A percentile compares a stretch with the other conserved stretches of the same genome.
These are phyloP conservation scores for Carex cristatella DNA, from an alignment of 176 grass and related monocot species.

Conservation along the genomic window DNA sequence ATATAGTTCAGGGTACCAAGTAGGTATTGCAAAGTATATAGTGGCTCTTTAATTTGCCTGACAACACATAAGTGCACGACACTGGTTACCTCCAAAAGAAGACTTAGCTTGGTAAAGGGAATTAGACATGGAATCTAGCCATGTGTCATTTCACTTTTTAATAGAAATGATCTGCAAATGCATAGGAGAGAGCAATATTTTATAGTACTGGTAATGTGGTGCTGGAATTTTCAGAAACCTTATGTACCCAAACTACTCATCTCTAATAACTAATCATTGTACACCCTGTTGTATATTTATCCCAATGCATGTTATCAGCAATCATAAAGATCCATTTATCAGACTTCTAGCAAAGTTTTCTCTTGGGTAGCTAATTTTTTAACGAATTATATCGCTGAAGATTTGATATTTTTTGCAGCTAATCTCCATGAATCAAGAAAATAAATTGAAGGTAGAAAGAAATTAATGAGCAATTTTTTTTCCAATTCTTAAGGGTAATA, in stretches of 20 bases:
- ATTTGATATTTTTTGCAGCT: too few species aligned
- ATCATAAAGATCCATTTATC: not conserved
- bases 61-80: not conserved
- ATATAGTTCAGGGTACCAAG: too few species aligned
- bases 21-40: too few species aligned
- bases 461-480: too few species aligned
- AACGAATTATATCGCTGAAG: too few species aligned
- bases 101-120: not conserved
- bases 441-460: too few species aligned
- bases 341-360: too few species aligned
- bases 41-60: too few species aligned
- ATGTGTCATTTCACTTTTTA: not conserved
- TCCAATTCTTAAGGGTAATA: too few species aligned
- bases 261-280: not conserved
- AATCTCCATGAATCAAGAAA: too few species aligned
- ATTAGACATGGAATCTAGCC: not conserved
- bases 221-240: not conserved
- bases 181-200: not conserved
- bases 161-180: not conserved
- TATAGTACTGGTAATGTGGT: not conserved
- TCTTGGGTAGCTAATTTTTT: too few species aligned
- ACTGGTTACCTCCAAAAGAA: not conserved
- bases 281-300: not conserved
- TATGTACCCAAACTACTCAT: not conserved
- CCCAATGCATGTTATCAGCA: not conserved